Conservation (phyloP, 139 green algal species). For the Chlorella sp. region DNA sequence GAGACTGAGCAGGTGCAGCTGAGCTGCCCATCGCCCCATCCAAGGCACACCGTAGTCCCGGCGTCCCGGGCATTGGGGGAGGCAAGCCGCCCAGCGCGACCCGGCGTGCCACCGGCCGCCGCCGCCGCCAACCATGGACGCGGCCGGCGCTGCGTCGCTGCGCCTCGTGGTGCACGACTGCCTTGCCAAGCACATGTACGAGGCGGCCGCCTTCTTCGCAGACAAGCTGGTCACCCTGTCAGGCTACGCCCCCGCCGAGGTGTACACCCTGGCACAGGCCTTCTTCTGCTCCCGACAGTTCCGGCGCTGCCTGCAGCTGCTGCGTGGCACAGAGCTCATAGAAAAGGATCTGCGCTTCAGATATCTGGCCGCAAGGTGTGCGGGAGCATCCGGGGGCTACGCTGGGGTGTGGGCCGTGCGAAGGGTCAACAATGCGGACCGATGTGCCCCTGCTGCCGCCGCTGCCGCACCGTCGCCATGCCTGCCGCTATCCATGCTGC, state of each 20-base stretch:
- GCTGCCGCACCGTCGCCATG: no score
- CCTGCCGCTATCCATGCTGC: no score
- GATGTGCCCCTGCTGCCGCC: no score
- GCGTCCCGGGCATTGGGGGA: no score
- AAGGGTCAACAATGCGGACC: no score
- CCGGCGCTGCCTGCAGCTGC: constrained; percentile 75
- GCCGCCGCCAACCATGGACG: background rate
- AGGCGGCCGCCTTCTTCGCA: constrained; percentile 92
- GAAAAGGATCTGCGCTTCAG: constrained; percentile 69
- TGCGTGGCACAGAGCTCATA: constrained; percentile 59
- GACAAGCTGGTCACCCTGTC: constrained; percentile 94
- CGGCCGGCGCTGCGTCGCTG: background rate
- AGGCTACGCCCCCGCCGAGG: constrained; percentile 64
- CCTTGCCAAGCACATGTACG: constrained; percentile 91
- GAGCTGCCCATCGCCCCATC: no score
- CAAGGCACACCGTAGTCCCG: no score
- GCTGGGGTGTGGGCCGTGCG: background rate
- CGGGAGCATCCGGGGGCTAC: background rate
- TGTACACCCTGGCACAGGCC: constrained; percentile 86
- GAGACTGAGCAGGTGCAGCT: no score
- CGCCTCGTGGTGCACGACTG: constrained; percentile 81
- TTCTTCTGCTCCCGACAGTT: constrained; percentile 82
- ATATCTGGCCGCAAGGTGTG: constrained; percentile 76
- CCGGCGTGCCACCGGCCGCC: background rate
- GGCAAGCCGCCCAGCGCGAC: no score